A percentile compares a stretch with the other conserved stretches of the same genome.
These are phyloP conservation scores for Leishmania gerbilli DNA, from an alignment of 208 protist genomes.

Conservation along the genomic window DNA sequence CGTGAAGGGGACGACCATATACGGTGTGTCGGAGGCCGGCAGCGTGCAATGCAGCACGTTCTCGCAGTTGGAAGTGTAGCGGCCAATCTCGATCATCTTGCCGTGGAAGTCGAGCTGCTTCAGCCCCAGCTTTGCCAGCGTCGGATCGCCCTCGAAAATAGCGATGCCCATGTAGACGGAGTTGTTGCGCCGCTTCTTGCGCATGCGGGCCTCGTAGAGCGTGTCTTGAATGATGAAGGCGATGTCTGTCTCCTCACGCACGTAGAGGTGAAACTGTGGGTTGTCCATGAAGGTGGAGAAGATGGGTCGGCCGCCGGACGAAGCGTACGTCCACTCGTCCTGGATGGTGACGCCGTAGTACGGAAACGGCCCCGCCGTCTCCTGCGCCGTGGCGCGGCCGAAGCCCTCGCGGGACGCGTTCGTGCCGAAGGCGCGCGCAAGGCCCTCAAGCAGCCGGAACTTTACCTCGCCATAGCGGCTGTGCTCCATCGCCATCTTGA, in stretches of 20 bases:
- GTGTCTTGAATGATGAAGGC: slow-evolving; percentile 90
- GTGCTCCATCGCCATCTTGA: slow-evolving; percentile 70
- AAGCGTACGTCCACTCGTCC: slow-evolving; percentile 75
- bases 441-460: slow-evolving; percentile 86
- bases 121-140: slow-evolving; percentile 68
- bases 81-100: slow-evolving; percentile 85
- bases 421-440: slow-evolving; percentile 85
- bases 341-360: slow-evolving; percentile 90
- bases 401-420: slow-evolving; percentile 86
- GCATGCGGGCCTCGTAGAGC: slow-evolving; percentile 86
- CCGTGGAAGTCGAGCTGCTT: slow-evolving; percentile 93
- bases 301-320: slow-evolving; percentile 83
- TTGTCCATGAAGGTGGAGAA: slow-evolving; percentile 94
- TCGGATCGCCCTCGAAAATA: slow-evolving; percentile 83
- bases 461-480: slow-evolving; percentile 83
- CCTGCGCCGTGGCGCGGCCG: slow-evolving; percentile 81
- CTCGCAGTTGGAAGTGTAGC: slow-evolving; percentile 92
- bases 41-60: slow-evolving; percentile 89
- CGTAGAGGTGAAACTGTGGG: slow-evolving; percentile 88
- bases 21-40: slow-evolving; percentile 71
- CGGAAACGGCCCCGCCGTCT: slow-evolving; percentile 68
- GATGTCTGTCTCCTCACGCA: slow-evolving; percentile 67
- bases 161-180: slow-evolving; percentile 92
- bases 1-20: slow-evolving; percentile 91
- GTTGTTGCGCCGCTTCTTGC: slow-evolving; percentile 86